phyloP scores from a whole-genome alignment of 139 green algal genomes.

The Diplosphaera chodatii region DNA sequence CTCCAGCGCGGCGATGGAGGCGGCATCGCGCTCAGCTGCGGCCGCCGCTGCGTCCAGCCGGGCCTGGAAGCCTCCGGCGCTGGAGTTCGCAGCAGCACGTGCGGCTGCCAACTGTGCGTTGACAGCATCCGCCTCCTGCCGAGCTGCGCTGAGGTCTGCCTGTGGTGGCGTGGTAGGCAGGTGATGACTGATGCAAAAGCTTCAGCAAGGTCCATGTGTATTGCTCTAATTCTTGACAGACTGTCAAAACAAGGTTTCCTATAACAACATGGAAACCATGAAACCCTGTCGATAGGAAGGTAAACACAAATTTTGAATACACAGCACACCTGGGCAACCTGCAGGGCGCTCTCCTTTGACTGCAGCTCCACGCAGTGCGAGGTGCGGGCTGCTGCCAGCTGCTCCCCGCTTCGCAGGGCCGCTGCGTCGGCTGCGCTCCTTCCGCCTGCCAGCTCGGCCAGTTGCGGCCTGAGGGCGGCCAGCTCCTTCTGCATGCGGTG shows the following conservation, averaged over 20 bases:
- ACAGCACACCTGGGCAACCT: constrained; percentile 2
- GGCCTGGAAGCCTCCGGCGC: too few species aligned
- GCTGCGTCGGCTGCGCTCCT: constrained; percentile 6
- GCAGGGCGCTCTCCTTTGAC: not conserved
- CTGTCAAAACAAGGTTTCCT: too few species aligned
- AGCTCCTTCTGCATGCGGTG: not conserved
- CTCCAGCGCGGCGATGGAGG: constrained; percentile 11
- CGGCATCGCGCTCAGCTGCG: constrained; percentile 15
- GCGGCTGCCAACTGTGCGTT: too few species aligned
- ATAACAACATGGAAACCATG: too few species aligned
- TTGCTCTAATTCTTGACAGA: too few species aligned
- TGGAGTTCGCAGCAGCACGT: not conserved
- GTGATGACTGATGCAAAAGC: too few species aligned
- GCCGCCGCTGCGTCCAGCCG: constrained; percentile 12
- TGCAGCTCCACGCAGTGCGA: not conserved
- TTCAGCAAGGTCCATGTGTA: too few species aligned
- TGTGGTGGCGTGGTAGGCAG: too few species aligned
- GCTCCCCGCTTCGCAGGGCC: not conserved
- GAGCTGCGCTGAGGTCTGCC: too few species aligned
- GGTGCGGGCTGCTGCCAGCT: constrained; percentile 6
- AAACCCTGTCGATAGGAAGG: too few species aligned
- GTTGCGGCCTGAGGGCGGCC: not conserved
- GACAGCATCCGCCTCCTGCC: too few species aligned
- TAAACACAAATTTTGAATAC: too few species aligned
- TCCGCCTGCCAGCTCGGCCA: not conserved